These are phyloP conservation scores for Rossbeevera mucosa DNA, from an alignment of 768 basidiomycete species.

Conservation along the genomic window DNA sequence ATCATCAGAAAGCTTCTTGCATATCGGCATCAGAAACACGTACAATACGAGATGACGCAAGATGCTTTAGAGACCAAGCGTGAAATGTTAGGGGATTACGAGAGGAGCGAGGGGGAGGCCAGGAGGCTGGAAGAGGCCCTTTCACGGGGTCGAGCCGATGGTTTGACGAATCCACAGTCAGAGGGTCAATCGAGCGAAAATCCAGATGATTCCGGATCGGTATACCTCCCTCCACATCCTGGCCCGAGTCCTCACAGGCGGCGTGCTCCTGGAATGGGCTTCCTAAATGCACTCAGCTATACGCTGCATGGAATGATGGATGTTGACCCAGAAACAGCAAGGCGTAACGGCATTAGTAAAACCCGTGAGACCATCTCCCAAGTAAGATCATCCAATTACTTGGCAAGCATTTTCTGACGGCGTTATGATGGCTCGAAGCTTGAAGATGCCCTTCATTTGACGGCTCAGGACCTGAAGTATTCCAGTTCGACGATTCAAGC, in stretches of 20 bases:
- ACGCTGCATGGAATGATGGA: constrained; percentile 99
- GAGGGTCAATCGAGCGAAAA: constrained; percentile 34
- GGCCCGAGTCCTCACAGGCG: constrained; percentile 64
- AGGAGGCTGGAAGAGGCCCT: constrained; percentile 85
- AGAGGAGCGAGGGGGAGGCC: constrained; percentile 90
- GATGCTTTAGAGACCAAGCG: constrained; percentile 81
- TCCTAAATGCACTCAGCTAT: constrained; percentile 88
- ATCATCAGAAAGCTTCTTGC: constrained; percentile 93
- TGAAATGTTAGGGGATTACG: constrained; percentile 81
- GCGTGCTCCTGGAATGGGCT: constrained; percentile 73
- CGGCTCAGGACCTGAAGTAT: constrained; percentile 93
- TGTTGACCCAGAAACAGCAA: constrained; percentile 92
- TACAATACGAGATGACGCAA: constrained; percentile 96
- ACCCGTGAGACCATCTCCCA: constrained; percentile 93
- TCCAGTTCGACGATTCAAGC: constrained; percentile 95
- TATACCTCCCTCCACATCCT: constrained; percentile 72
- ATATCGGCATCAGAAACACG: constrained; percentile 97
- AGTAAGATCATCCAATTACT: constrained; percentile 40
- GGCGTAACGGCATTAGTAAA: constrained; percentile 90
- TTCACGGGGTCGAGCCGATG: constrained; percentile 46
- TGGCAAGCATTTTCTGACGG: constrained; percentile 15
- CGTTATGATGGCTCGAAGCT: constrained; percentile 48
- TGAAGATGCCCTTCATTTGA: constrained; percentile 89
- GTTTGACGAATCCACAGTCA: constrained; percentile 18
- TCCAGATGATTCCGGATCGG: constrained; percentile 41